Evolutionary conservation across 441 rosid genomes (phyloP).

Genomic region (Gossypium aridum): DNA sequence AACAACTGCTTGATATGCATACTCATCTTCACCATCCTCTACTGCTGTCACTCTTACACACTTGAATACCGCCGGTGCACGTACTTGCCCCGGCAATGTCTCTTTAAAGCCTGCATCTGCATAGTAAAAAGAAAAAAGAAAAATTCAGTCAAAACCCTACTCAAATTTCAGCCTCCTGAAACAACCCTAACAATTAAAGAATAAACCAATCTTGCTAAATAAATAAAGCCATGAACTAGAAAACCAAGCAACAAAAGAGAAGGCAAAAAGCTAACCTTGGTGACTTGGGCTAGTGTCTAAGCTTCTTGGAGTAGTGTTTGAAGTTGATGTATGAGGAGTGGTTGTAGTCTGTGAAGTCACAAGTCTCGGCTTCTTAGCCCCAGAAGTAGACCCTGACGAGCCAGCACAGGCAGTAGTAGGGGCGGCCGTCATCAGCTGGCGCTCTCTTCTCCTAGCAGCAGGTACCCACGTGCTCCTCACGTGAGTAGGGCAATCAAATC

Average conservation of each 20-base stretch:
- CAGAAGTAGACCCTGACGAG: constrained; percentile 59
- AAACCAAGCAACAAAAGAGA: not conserved
- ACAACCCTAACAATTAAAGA: constrained; percentile 4
- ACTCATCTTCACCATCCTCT: constrained; percentile 84
- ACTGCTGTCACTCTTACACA: constrained; percentile 84
- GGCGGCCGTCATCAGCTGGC: constrained; percentile 49
- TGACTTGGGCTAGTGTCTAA: constrained; percentile 79
- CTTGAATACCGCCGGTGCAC: constrained; percentile 83
- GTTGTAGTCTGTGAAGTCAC: constrained; percentile 41
- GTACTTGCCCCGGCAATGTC: constrained; percentile 69
- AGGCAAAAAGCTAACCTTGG: constrained; percentile 44
- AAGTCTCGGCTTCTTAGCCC: constrained; percentile 72
- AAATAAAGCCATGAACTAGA: not conserved
- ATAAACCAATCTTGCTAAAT: constrained; percentile 41
- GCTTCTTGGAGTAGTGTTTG: constrained; percentile 81
- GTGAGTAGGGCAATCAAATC: constrained; percentile 83
- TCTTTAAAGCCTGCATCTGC: constrained; percentile 52
- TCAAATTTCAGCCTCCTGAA: constrained; percentile 5
- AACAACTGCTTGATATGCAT: constrained; percentile 71
- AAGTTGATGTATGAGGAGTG: constrained; percentile 76
- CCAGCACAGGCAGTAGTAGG: constrained; percentile 24
- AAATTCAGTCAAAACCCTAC: constrained; percentile 13
- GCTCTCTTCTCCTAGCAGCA: constrained; percentile 78
- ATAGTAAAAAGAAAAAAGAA: not conserved
- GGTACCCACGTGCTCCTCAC: constrained; percentile 98